Evolutionary conservation across 345 rosid species (phyloP), one percentile per base, ranked within the genome.

Genomic region (Bruguiera sexangula): DNA sequence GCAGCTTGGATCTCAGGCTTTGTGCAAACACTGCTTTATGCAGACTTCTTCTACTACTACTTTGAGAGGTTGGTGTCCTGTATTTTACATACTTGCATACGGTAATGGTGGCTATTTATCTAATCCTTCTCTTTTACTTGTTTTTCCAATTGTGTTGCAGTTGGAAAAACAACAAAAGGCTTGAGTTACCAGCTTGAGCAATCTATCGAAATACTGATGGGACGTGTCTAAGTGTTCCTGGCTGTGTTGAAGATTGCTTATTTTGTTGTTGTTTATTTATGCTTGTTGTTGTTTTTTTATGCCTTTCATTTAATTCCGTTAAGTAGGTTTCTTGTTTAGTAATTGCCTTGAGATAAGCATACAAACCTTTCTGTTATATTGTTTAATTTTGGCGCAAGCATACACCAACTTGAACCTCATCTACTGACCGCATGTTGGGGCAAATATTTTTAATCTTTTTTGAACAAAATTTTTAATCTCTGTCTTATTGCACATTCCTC

Each of bases 151-250:
- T 6, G 15, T 63, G 32, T 32, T 60, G 85, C 82, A 85, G 93
- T 85, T 87, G 92, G 96, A 90, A 86, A 86, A 90, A 85, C 88
- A 87, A 89, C 84, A 79, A 82, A 71, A 90, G 76, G 84, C 90
- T 93, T 22, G 85, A 87, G 74, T 82, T 90, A 56, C 97, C 96
- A 0, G 96, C 96, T 56, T 90, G 82, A 77, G 67, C 29, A 19
- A 26, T 22, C 30, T 22, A 3, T 55, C 2, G 18, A 27, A 55
- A 55, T 22, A 30, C 60, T 13, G 24, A 55, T 3, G 50, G 60
- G 30, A 10, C 15, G 27, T 55, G 4, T 1, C 29, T 6, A 55
- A 21, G 22, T 3, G 59, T 21, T 53, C 29, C 2, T 3, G 58
- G 13, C 26, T 11, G 11, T 13, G 59, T 13, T 22, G 11, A 13